Conservation (phyloP, 2,329 filamentous ascomycete genomes). For the Aspergillus thermomutatus region DNA sequence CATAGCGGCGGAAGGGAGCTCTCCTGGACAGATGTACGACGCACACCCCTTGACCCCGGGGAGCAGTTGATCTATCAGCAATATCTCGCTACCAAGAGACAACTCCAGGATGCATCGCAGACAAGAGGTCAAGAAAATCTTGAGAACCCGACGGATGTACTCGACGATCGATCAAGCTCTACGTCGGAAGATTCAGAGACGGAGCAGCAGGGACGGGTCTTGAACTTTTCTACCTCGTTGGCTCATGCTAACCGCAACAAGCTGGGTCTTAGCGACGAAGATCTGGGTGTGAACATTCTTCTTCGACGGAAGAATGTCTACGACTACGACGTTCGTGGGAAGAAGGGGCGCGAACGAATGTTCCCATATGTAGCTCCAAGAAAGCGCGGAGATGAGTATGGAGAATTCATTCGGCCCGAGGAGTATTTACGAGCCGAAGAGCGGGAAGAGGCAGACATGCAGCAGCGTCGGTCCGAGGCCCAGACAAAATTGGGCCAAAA, state of each 20-base stretch:
- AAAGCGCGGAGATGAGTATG: conserved; percentile 83
- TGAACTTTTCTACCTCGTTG: conserved; percentile 83
- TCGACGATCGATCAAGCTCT: conserved; percentile 78
- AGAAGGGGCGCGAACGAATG: conserved; percentile 87
- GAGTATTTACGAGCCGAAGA: conserved; percentile 93
- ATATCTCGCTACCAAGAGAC: conserved; percentile 82
- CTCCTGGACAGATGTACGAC: conserved; percentile 58
- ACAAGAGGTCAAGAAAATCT: conserved; percentile 64
- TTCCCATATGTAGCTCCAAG: conserved; percentile 82
- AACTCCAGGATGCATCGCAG: conserved; percentile 78
- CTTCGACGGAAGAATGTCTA: conserved; percentile 86
- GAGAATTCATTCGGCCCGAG: conserved; percentile 87
- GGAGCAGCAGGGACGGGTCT: conserved; percentile 84
- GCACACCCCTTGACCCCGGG: conserved; percentile 66
- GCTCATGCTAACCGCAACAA: conserved; percentile 83
- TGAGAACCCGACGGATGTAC: conserved; percentile 68
- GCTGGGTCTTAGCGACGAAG: conserved; percentile 79
- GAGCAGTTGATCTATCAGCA: conserved; percentile 85
- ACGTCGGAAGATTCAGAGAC: conserved; percentile 86
- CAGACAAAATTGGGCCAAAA: conserved; percentile 79
- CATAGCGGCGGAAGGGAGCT: conserved; percentile 63
- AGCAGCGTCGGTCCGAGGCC: conserved; percentile 52
- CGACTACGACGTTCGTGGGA: conserved; percentile 87
- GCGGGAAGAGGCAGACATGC: conserved; percentile 69
- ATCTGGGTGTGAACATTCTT: conserved; percentile 86